Conservation (phyloP, 805 yeast species). For the Metschnikowia reukaufii region DNA sequence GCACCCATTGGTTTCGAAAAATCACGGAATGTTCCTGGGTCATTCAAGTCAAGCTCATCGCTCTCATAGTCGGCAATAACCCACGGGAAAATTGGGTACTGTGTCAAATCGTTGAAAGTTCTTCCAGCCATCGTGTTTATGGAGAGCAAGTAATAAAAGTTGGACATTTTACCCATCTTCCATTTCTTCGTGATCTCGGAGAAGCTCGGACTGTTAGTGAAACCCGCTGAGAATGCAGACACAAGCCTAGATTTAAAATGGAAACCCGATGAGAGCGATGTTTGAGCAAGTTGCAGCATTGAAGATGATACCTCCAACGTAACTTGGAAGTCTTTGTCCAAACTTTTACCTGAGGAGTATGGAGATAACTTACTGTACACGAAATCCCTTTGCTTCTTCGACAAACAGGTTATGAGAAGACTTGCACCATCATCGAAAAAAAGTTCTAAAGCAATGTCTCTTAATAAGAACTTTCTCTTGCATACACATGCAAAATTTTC, state of each 20-base stretch:
- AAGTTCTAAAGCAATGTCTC: slow-evolving; percentile 81
- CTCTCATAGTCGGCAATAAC: slow-evolving; percentile 81
- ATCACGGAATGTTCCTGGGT: slow-evolving; percentile 68
- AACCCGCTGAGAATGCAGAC: slow-evolving; percentile 37
- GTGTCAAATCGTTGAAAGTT: slow-evolving; percentile 85
- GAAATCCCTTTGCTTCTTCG: slow-evolving; percentile 52
- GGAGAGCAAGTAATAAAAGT: slow-evolving; percentile 77
- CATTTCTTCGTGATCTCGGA: slow-evolving; percentile 61
- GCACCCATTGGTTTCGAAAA: slow-evolving; percentile 92
- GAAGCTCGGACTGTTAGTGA: slow-evolving; percentile 20
- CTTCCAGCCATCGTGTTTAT: slow-evolving; percentile 85
- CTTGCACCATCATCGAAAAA: slow-evolving; percentile 74
- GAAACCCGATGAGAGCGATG: slow-evolving; percentile 15
- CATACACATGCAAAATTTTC: slow-evolving; percentile 61
- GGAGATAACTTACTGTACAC: slow-evolving; percentile 51
- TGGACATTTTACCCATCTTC: slow-evolving; percentile 76
- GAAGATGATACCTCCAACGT: slow-evolving; percentile 52
- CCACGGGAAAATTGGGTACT: slow-evolving; percentile 92
- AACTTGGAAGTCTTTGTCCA: slow-evolving; percentile 55
- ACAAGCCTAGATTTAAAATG: slow-evolving; percentile 30
- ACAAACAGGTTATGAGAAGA: slow-evolving; percentile 63
- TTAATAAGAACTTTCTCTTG: slow-evolving; percentile 69
- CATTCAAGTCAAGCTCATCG: slow-evolving; percentile 59
- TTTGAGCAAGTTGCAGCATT: slow-evolving; percentile 15
- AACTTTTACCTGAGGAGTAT: slow-evolving; percentile 48